Percentiles rank a stretch among this genome's conserved stretches.
Conservation (phyloP, 164 flowering plant species). For the Magnolia sinica region DNA sequence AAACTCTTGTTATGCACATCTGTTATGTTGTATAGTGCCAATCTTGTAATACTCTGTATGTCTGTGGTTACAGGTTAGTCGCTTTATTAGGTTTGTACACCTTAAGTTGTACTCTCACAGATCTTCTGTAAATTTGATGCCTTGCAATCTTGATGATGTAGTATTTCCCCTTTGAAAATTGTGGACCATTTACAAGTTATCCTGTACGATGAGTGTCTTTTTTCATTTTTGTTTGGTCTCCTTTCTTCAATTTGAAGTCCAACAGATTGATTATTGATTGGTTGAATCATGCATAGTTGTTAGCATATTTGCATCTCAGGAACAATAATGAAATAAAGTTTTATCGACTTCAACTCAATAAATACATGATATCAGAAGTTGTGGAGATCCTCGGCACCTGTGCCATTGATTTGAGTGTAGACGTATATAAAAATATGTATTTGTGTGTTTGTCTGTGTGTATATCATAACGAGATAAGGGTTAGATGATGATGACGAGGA, state of each 20-base stretch:
- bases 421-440: too few species aligned
- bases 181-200: not conserved
- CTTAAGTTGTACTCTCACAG: not conserved
- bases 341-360: too few species aligned
- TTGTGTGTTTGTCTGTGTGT: too few species aligned
- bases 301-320: too few species aligned
- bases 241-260: not conserved
- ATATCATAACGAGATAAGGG: too few species aligned
- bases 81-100: too few species aligned
- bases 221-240: not conserved
- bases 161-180: not conserved
- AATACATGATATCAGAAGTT: too few species aligned
- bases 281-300: too few species aligned
- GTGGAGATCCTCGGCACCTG: too few species aligned
- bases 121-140: not conserved
- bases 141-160: not conserved
- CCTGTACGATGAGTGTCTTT: not conserved
- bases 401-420: too few species aligned
- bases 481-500: too few species aligned
- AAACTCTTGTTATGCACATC: not conserved
- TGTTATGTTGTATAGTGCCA: not conserved
- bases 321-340: too few species aligned
- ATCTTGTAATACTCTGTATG: not conserved
- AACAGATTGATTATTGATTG: not conserved
- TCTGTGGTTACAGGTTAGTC: not conserved